These are phyloP conservation scores for Sclerotinia spermophila DNA, from an alignment of 2,329 filamentous ascomycete species.

Conservation along the genomic window DNA sequence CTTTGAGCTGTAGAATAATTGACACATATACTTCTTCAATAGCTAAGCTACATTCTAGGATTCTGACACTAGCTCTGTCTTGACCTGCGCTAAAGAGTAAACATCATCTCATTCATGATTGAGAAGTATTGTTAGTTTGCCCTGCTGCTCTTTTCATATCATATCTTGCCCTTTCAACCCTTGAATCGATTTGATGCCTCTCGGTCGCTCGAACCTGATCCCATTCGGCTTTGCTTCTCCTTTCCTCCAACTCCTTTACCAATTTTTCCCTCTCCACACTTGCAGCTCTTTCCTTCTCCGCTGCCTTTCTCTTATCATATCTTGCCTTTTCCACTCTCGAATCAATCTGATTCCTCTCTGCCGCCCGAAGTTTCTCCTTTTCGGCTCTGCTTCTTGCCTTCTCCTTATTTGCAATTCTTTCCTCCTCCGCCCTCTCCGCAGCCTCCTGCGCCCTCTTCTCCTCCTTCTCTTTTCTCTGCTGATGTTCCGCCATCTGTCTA, in stretches of 20 bases:
- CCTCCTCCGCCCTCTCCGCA: background rate
- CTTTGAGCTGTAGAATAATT: conserved; percentile 17
- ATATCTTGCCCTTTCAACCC: background rate
- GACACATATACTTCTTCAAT: conserved; percentile 3
- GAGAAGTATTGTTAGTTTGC: background rate
- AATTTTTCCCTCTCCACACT: background rate
- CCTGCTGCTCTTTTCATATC: background rate
- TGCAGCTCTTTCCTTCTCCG: background rate
- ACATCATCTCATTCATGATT: background rate
- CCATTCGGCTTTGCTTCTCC: too few species aligned
- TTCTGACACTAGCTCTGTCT: background rate
- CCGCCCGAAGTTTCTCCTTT: too few species aligned
- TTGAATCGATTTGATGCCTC: too few species aligned
- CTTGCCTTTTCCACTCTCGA: background rate
- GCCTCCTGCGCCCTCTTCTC: background rate
- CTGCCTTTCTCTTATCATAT: background rate
- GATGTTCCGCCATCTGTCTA: too few species aligned
- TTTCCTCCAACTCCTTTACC: too few species aligned
- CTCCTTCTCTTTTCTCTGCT: background rate
- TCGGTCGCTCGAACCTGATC: too few species aligned
- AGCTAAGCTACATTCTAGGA: background rate
- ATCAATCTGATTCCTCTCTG: too few species aligned
- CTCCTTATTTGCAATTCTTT: background rate
- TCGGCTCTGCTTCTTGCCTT: too few species aligned
- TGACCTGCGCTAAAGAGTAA: background rate